Base-by-base conservation (phyloP, 805 yeast genomes). In the Priceomyces castillae region DNA sequence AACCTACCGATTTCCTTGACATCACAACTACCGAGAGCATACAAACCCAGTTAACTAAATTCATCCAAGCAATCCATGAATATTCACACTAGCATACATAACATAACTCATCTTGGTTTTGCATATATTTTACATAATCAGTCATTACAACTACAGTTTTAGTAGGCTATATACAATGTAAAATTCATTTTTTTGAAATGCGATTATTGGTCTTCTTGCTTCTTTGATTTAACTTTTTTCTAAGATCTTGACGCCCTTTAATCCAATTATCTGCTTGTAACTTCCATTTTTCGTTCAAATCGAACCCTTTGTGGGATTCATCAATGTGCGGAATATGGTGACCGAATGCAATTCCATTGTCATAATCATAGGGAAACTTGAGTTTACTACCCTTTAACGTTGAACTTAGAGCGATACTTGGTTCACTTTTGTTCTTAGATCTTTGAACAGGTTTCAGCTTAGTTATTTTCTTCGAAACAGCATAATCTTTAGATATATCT, bases 31-130 rank as follows among this genome's bases (percentile, higher is more conserved):
- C 39, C 6, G 39, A 40, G 3, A 30, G 22, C 19, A 37, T 44
- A 12, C 42, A 34, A 9, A n/a, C 23, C 6, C 41, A 46, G 17
- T 42, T 39, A 18, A 39, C 40, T 2, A 37, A 35, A 22, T 48
- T 46, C 33, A 15, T 35, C 12, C 46, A 39, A 28, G 46, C 37
- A 16, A 43, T 54, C 26, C 43, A 47, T 38, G 55, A 46, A 18
- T 42, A 44, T 16, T 31, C 39, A 6, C 40, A 46, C 23, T 46
- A 37, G 42, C 41, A 44, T 41, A 19, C 6, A 17, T 20, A 39
- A 14, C 14, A 33, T 17, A 4, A 30, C n/a, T 6, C 28, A 30
- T 26, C 12, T 18, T 23, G n/a, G 12, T 16, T 14, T 38, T 22
- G 41, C 41, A 38, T 38, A 17, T 38, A 16, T 11, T 16, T 38